Percentiles rank a stretch among this genome's conserved stretches.
phyloP scores from a whole-genome alignment of 495 filamentous ascomycete species.

The Penicillium manginii region DNA sequence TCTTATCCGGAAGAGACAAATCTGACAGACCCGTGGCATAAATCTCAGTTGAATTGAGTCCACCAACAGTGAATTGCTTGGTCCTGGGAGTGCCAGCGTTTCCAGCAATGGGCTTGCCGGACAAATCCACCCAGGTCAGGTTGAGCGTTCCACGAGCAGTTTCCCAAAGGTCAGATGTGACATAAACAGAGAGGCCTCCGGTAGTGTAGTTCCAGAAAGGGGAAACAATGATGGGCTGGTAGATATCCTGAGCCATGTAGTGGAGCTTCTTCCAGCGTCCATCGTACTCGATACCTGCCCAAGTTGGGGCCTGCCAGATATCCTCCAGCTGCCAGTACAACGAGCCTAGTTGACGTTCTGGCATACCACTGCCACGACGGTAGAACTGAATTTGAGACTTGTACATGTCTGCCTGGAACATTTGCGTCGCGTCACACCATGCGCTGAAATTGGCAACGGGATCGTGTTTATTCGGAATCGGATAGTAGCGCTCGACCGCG shows the following conservation, averaged over 20 bases:
- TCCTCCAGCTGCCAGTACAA: slow-evolving; percentile 75
- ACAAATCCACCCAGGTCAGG: slow-evolving; percentile 45
- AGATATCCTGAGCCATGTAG: slow-evolving; percentile 63
- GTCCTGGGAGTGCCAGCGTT: slow-evolving; percentile 37
- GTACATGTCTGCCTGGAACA: slow-evolving; percentile 72
- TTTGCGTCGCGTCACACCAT: slow-evolving; percentile 69
- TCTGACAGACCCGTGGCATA: slow-evolving; percentile 45
- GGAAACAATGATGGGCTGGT: slow-evolving; percentile 61
- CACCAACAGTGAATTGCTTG: slow-evolving; percentile 57
- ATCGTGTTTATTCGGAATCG: slow-evolving; percentile 60
- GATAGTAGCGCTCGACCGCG: slow-evolving; percentile 63
- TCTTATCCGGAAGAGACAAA: slow-evolving; percentile 38
- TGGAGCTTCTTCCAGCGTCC: slow-evolving; percentile 70
- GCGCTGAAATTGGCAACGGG: slow-evolving; percentile 66
- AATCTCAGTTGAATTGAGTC: slow-evolving; percentile 63
- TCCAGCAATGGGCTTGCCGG: slow-evolving; percentile 34
- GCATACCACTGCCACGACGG: slow-evolving; percentile 62
- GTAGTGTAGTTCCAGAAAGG: slow-evolving; percentile 63
- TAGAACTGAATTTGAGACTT: slow-evolving; percentile 68
- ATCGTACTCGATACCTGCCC: slow-evolving; percentile 66
- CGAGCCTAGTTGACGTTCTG: slow-evolving; percentile 63
- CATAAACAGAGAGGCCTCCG: slow-evolving; percentile 60
- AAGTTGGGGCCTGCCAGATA: slow-evolving; percentile 71
- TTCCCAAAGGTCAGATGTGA: slow-evolving; percentile 53
- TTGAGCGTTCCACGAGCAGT: slow-evolving; percentile 36